phyloP scores from a whole-genome alignment of 2,329 filamentous ascomycete species.

The Curvularia spicifera region DNA sequence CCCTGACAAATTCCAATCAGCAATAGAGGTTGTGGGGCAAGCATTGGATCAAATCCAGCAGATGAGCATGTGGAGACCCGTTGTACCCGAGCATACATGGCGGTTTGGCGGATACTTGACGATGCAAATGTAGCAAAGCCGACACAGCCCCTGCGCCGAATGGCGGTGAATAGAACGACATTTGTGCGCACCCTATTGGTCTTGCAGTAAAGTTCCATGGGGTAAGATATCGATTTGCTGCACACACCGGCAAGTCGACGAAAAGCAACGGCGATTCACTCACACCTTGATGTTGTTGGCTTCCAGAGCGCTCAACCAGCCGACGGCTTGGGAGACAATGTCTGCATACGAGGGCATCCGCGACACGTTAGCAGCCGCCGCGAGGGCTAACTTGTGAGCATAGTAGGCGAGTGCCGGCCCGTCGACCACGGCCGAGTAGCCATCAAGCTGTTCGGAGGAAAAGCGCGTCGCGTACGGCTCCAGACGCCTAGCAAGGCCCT shows the following conservation, averaged over 20 bases:
- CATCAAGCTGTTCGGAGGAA: constrained; percentile 30
- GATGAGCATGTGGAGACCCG: constrained; percentile 20
- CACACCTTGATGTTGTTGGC: constrained; percentile 68
- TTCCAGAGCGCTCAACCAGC: constrained; percentile 68
- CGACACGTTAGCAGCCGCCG: constrained; percentile 32
- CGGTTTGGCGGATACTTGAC: constrained; percentile 7
- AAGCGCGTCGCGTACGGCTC: constrained; percentile 41
- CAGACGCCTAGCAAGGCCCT: constrained; percentile 40
- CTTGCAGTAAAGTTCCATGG: constrained; percentile 5
- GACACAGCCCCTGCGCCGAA: constrained; percentile 8
- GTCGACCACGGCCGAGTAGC: constrained; percentile 64
- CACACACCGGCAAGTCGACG: constrained; percentile 17
- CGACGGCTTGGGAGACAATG: constrained; percentile 61
- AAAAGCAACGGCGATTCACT: constrained; percentile 35
- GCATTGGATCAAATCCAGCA: constrained; percentile 17
- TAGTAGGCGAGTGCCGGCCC: constrained; percentile 81
- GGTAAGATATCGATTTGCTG: constrained; percentile 10
- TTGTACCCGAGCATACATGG: constrained; percentile 14
- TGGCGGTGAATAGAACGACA: constrained; percentile 16
- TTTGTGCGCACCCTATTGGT: constrained; percentile 25
- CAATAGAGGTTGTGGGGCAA: constrained; percentile 23
- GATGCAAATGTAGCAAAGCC: constrained; percentile 8
- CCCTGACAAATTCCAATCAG: constrained; percentile 32
- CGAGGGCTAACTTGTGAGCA: constrained; percentile 61
- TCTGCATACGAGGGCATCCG: constrained; percentile 61